Base-by-base conservation (phyloP, 192 early-diverging fungal genomes). In the Backusella psychrophila region DNA sequence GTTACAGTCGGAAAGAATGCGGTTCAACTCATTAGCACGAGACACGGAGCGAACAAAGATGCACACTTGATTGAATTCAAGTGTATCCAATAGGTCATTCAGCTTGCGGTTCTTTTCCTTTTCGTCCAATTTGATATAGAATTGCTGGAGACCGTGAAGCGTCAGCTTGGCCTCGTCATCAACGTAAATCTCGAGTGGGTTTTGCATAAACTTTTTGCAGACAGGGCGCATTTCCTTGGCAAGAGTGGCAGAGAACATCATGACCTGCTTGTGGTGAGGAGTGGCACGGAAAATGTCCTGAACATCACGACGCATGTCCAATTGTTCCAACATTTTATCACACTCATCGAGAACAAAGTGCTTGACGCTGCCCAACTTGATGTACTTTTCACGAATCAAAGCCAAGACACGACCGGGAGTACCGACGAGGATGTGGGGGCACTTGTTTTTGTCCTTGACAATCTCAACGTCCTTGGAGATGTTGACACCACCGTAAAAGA, bases 281-380 rank as follows among this genome's bases (percentile, higher is more conserved):
- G 96, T 98, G 17, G 92, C 86, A 35, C 90, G 85, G 92, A 99
- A 99, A 70, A 99, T 98, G 33, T 97, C 95, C 81, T 99, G 97
- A 14, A 99, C 94, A 85, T 97, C 95, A 69, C 93, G 89, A 74
- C 97, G 94, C 97, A 99, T 99, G 78, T 98, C 95, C 69, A 98
- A 84, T 59, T 92, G 86, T 36, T 98, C 96, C 35, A 99, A 83
- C 86, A 99, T 94, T 88, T 97, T 97, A 87, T 99, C 97, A 84
- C 97, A 99, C 87, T 99, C 97, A 81, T 99, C 97, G 53, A 99
- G 87, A 33, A 99, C 95, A 90, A 99, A 99, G 91, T 96, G 94
- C 92, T 94, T 98, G 78, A 99, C 89, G 74, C 88, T 93, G 65
- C 85, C 85, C 53, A 97, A 82, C 65, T 91, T 93, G 59, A 99